These are phyloP conservation scores for Gliomastix tumulicola DNA, from an alignment of 2,329 filamentous ascomycete genomes.

Conservation along the genomic window DNA sequence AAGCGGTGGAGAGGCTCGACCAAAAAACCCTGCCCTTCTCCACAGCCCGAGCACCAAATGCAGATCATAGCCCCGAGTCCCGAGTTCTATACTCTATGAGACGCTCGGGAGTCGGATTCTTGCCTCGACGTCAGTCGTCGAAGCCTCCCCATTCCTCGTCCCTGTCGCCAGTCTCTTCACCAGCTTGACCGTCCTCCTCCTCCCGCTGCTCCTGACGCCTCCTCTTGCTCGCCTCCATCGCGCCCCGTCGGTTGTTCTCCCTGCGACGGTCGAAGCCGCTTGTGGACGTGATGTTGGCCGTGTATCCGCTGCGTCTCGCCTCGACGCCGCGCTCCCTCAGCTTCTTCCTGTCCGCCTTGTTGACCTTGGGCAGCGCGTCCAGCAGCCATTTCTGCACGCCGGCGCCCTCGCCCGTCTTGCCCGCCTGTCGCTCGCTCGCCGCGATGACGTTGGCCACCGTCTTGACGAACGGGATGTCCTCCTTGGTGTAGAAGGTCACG, in stretches of 20 bases:
- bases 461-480: conserved; percentile 84
- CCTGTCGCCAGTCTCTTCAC: conserved; percentile 12
- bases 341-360: conserved; percentile 76
- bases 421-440: conserved; percentile 67
- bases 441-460: conserved; percentile 90
- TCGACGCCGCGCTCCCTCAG: conserved; percentile 79
- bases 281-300: conserved; percentile 74
- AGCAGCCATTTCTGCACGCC: conserved; percentile 80
- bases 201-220: conserved; percentile 34
- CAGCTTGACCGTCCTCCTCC: too few relatives aligned
- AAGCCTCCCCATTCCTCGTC: conserved; percentile 42
- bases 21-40: too few relatives aligned
- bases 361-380: conserved; percentile 75
- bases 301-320: conserved; percentile 46
- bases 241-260: conserved; percentile 60
- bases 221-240: conserved; percentile 54
- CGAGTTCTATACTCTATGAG: too few relatives aligned
- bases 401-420: conserved; percentile 42
- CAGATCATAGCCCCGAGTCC: too few relatives aligned
- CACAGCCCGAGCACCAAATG: too few relatives aligned
- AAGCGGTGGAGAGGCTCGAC: too few relatives aligned
- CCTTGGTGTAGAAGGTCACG: conserved; percentile 91
- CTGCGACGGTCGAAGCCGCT: conserved; percentile 65
- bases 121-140: conserved; percentile 32
- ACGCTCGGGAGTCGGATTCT: too few relatives aligned